phyloP scores from a whole-genome alignment of 169 alveolate genomes.

The Plasmodium fragile region DNA sequence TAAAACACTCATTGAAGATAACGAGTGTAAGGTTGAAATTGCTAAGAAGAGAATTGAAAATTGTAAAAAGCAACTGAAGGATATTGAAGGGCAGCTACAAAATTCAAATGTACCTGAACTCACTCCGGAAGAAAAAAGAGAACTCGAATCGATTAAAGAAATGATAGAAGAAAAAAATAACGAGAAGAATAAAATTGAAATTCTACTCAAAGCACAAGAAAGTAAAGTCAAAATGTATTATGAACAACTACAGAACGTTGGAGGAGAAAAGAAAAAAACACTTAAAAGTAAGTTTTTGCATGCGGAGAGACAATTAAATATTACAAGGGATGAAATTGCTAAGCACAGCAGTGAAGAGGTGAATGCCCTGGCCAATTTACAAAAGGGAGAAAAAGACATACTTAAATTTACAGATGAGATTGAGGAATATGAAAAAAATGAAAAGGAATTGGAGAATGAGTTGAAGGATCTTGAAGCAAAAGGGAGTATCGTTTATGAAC shows the following conservation, averaged over 20 bases:
- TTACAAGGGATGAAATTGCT: conserved; percentile 68
- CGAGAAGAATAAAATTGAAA: conserved; percentile 70
- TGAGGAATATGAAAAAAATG: conserved; percentile 81
- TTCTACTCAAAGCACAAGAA: conserved; percentile 44
- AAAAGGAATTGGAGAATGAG: conserved; percentile 79
- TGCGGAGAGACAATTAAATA: conserved; percentile 77
- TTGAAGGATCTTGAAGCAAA: conserved; percentile 82
- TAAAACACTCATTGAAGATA: conserved; percentile 39
- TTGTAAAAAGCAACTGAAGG: conserved; percentile 54
- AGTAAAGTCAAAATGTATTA: conserved; percentile 35
- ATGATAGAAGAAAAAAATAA: conserved; percentile 71
- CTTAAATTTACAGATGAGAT: conserved; percentile 80
- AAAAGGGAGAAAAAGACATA: conserved; percentile 80
- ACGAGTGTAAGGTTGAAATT: conserved; percentile 65
- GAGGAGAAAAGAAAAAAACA: conserved; percentile 79
- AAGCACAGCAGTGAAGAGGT: conserved; percentile 78
- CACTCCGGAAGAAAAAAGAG: conserved; percentile 66
- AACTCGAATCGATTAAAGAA: conserved; percentile 58
- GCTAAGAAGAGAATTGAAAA: conserved; percentile 58
- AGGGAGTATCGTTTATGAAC: conserved; percentile 72
- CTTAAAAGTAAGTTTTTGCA: conserved; percentile 72
- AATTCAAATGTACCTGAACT: conserved; percentile 67
- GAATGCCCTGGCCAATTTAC: conserved; percentile 80
- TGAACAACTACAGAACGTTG: conserved; percentile 78
- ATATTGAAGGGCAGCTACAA: conserved; percentile 70